Conservation (phyloP, 2,329 filamentous ascomycete species). For the Chaetomiaceae sp. region DNA sequence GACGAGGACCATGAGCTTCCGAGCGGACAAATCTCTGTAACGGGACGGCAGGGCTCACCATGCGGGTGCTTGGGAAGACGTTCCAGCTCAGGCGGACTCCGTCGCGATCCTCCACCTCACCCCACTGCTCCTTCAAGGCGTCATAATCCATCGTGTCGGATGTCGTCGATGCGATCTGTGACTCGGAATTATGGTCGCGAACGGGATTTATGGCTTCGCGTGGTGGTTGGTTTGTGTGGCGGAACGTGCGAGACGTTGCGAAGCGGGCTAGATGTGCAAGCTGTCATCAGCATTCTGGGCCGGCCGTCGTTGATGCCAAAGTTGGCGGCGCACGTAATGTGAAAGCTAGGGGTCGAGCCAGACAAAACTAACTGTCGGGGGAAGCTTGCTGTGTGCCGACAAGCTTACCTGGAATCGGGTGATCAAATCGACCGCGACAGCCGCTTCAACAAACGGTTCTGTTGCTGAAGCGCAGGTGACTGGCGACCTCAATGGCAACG, state of each 20-base stretch:
- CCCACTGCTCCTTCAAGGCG: constrained; percentile 90
- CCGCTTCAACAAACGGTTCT: not conserved
- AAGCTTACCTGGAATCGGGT: not conserved
- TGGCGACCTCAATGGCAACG: constrained; percentile 9
- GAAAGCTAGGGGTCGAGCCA: not conserved
- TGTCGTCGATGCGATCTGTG: constrained; percentile 1
- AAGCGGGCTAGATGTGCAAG: constrained; percentile 10
- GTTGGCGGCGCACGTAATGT: constrained; percentile 13
- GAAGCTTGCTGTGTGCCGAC: not conserved
- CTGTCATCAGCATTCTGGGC: constrained; percentile 20
- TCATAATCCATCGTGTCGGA: constrained; percentile 74
- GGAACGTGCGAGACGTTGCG: not conserved
- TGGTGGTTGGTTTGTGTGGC: no score
- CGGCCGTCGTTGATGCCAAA: not conserved
- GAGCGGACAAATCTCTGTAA: constrained; percentile 1
- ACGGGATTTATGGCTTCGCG: no score
- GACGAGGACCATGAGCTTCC: constrained; percentile 28
- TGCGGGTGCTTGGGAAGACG: constrained; percentile 94
- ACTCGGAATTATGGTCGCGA: not conserved
- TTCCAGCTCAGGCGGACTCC: constrained; percentile 97
- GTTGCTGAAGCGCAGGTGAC: not conserved
- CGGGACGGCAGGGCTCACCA: constrained; percentile 54
- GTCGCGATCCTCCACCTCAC: constrained; percentile 93
- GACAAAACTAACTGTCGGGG: not conserved
- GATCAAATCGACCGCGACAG: constrained; percentile 1